Evolutionary conservation across 768 basidiomycete genomes (phyloP).

Genomic region (Mycena capillaripes): DNA sequence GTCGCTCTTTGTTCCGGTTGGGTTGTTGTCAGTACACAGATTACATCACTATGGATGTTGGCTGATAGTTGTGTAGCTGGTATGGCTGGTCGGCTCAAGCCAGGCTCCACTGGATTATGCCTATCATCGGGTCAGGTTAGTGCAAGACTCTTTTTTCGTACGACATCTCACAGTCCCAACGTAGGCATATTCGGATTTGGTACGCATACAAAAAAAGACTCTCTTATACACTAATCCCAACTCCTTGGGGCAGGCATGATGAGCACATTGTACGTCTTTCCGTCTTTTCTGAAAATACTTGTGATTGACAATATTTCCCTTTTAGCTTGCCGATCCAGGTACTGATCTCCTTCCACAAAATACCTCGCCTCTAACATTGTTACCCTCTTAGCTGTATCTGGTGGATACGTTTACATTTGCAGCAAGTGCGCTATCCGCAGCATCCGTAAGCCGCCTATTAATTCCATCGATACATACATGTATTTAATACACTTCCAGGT

Average conservation of each 20-base stretch:
- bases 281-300: no score
- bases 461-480: background rate
- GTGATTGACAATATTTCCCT: background rate
- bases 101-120: slow-evolving; percentile 77
- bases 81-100: slow-evolving; percentile 82
- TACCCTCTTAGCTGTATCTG: slow-evolving; percentile 65
- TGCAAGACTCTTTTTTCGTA: background rate
- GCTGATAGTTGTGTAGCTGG: slow-evolving; percentile 59
- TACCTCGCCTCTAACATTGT: no score
- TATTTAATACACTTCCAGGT: slow-evolving; percentile 48
- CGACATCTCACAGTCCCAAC: background rate
- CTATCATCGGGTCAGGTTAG: slow-evolving; percentile 66
- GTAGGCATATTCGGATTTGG: slow-evolving; percentile 66
- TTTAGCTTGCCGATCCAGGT: slow-evolving; percentile 63
- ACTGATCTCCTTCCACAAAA: no score
- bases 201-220: slow-evolving; percentile 23
- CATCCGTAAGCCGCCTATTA: slow-evolving; percentile 55
- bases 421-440: slow-evolving; percentile 74
- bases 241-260: slow-evolving; percentile 57
- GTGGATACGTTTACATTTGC: slow-evolving; percentile 78
- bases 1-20: slow-evolving; percentile 64
- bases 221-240: background rate
- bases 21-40: slow-evolving; percentile 56
- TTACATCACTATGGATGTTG: background rate
- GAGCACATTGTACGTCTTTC: slow-evolving; percentile 60